Evolutionary conservation across 768 basidiomycete genomes (phyloP).

Genomic region (Amanita pallidorosea): DNA sequence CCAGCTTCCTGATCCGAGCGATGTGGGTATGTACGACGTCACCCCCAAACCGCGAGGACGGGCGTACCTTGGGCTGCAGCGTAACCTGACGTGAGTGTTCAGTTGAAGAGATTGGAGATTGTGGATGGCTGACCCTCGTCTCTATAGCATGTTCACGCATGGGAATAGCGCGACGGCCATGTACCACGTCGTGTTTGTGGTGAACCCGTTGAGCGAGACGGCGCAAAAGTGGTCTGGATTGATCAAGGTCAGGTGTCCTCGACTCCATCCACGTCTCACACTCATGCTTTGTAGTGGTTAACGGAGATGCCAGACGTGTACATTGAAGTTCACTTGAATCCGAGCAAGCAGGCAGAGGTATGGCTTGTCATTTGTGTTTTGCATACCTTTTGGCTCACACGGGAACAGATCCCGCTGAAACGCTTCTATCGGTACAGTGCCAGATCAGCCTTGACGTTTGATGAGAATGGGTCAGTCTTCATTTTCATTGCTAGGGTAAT

Average conservation of each 20-base stretch:
- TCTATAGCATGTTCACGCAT: conserved; percentile 50
- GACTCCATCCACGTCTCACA: no score
- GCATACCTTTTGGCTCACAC: not conserved
- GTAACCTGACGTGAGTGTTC: conserved; percentile 45
- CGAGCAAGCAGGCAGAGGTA: conserved; percentile 58
- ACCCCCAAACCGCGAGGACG: conserved; percentile 47
- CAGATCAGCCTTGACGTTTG: conserved; percentile 44
- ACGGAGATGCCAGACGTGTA: conserved; percentile 51
- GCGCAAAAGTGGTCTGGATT: conserved; percentile 84
- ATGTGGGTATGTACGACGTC: conserved; percentile 61
- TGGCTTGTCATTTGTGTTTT: conserved; percentile 7
- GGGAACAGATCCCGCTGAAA: conserved; percentile 70
- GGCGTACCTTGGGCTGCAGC: conserved; percentile 49
- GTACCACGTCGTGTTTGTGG: conserved; percentile 56
- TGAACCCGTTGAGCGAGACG: conserved; percentile 79
- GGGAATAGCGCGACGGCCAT: conserved; percentile 62
- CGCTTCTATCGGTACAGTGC: conserved; percentile 84
- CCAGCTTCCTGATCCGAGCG: conserved; percentile 63
- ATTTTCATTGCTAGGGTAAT: not conserved
- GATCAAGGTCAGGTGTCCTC: conserved; percentile 38
- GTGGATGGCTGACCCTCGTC: not conserved
- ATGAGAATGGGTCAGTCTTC: conserved; percentile 53
- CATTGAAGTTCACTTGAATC: conserved; percentile 75
- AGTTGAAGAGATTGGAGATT: no score
- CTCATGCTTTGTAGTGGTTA: conserved; percentile 38